Percentiles rank a stretch among this genome's conserved stretches.
Evolutionary conservation across 2,329 filamentous ascomycete species (phyloP).

Genomic region (Trichoderma endophyticum): DNA sequence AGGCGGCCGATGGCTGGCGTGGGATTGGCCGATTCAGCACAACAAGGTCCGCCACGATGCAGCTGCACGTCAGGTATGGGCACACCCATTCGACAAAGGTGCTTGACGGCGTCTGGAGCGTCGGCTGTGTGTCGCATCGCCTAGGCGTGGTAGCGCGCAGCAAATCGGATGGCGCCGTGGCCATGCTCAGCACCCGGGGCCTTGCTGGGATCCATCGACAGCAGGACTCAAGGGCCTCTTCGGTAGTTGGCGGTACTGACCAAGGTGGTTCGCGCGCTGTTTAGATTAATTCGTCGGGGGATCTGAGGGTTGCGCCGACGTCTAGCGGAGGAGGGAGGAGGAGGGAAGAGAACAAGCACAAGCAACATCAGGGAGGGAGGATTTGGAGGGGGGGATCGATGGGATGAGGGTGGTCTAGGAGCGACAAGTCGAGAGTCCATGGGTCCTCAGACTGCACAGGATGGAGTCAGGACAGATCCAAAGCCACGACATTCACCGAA

Average conservation of each 20-base stretch:
- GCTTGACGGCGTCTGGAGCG: conserved; percentile 17
- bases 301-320: conserved; percentile 9
- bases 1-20: conserved; percentile 14
- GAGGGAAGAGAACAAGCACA: not conserved
- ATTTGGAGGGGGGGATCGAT: not conserved
- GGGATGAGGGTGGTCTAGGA: not conserved
- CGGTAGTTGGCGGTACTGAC: conserved; percentile 19
- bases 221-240: not conserved
- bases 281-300: conserved; percentile 12
- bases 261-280: conserved; percentile 13
- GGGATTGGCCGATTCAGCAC: conserved; percentile 18
- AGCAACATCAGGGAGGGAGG: not conserved
- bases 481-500: conserved; percentile 21
- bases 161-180: conserved; percentile 16
- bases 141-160: conserved; percentile 12
- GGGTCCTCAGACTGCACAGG: not conserved
- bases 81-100: conserved; percentile 18
- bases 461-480: conserved; percentile 8
- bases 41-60: conserved; percentile 19
- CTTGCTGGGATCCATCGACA: conserved; percentile 14
- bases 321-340: not conserved
- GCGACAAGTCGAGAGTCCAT: conserved; percentile 1
- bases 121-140: conserved; percentile 16
- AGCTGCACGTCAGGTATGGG: conserved; percentile 19
- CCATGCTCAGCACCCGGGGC: conserved; percentile 1